Percentiles rank a stretch among this genome's conserved stretches.
Evolutionary conservation across 2,329 filamentous ascomycete species (phyloP).

Genomic region (Xylariomycetidae sp.): DNA sequence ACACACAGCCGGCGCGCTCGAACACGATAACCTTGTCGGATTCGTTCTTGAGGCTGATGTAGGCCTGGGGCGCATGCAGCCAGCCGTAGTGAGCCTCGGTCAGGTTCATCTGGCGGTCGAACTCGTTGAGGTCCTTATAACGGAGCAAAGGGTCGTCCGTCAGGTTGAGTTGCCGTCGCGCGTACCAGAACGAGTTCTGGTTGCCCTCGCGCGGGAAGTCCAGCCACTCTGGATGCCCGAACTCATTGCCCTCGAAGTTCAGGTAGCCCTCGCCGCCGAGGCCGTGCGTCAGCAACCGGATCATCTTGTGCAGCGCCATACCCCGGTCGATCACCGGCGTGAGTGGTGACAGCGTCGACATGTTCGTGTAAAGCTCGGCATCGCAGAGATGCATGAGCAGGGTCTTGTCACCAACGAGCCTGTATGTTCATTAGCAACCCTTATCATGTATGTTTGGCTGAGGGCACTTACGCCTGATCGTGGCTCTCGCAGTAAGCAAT

Average conservation of each 20-base stretch:
- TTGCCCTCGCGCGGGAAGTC: slow-evolving; percentile 96
- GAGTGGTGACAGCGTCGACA: slow-evolving; percentile 79
- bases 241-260: slow-evolving; percentile 98
- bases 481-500: slow-evolving; percentile 97
- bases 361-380: slow-evolving; percentile 95
- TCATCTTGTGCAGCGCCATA: slow-evolving; percentile 94
- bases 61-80: slow-evolving; percentile 79
- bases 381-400: slow-evolving; percentile 98
- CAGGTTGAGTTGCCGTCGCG: slow-evolving; percentile 87
- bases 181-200: slow-evolving; percentile 89
- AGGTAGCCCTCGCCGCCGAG: slow-evolving; percentile 95
- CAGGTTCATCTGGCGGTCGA: slow-evolving; percentile 86
- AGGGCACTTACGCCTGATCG: slow-evolving; percentile 77
- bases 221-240: slow-evolving; percentile 97
- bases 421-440: too few species aligned
- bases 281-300: slow-evolving; percentile 83
- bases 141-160: slow-evolving; percentile 79
- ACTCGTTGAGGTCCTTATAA: slow-evolving; percentile 88
- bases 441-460: too few species aligned
- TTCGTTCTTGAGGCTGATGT: slow-evolving; percentile 91
- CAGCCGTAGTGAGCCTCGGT: slow-evolving; percentile 86
- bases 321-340: slow-evolving; percentile 87
- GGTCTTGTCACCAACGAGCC: slow-evolving; percentile 92
- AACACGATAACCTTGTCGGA: slow-evolving; percentile 92
- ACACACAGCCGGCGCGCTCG: slow-evolving; percentile 83